Conservation (phyloP, 202 grass and related monocot species). For the Panicum virgatum region DNA sequence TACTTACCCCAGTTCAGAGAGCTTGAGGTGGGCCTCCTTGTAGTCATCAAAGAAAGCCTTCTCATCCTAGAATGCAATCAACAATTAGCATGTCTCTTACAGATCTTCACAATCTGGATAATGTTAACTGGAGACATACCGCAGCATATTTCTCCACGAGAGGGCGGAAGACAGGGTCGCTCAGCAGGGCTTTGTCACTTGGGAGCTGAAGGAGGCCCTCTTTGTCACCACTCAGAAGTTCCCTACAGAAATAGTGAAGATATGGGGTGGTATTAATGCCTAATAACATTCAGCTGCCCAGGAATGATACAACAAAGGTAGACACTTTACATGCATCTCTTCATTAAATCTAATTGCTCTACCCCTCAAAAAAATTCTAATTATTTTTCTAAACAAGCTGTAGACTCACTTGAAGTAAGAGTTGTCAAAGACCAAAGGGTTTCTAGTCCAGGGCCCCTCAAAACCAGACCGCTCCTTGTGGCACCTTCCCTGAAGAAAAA, state of each 20-base stretch:
- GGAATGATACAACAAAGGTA: neutral
- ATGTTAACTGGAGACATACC: slow-evolving; percentile 23
- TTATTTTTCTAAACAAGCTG: neutral
- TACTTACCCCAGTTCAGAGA: slow-evolving; percentile 88
- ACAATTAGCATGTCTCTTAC: neutral
- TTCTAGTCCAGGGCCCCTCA: slow-evolving; percentile 84
- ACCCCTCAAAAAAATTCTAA: no score
- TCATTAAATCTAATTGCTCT: neutral
- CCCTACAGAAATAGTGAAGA: slow-evolving; percentile 45
- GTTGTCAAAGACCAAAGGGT: slow-evolving; percentile 89
- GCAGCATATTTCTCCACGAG: slow-evolving; percentile 96
- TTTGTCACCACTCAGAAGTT: slow-evolving; percentile 92
- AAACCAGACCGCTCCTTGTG: slow-evolving; percentile 99
- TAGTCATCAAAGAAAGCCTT: slow-evolving; percentile 98
- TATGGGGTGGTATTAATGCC: neutral
- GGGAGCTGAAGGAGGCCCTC: slow-evolving; percentile 93
- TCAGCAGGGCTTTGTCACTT: slow-evolving; percentile 84
- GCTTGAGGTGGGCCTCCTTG: slow-evolving; percentile 85
- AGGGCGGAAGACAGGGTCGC: slow-evolving; percentile 79
- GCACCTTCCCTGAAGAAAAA: slow-evolving; percentile 70
- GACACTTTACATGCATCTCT: neutral
- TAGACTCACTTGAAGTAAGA: slow-evolving; percentile 81
- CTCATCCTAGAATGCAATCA: slow-evolving; percentile 65
- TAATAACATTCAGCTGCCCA: neutral
- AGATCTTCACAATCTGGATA: neutral